Conservation (phyloP, 2,329 filamentous ascomycete genomes). For the Pleurostoma richardsiae region DNA sequence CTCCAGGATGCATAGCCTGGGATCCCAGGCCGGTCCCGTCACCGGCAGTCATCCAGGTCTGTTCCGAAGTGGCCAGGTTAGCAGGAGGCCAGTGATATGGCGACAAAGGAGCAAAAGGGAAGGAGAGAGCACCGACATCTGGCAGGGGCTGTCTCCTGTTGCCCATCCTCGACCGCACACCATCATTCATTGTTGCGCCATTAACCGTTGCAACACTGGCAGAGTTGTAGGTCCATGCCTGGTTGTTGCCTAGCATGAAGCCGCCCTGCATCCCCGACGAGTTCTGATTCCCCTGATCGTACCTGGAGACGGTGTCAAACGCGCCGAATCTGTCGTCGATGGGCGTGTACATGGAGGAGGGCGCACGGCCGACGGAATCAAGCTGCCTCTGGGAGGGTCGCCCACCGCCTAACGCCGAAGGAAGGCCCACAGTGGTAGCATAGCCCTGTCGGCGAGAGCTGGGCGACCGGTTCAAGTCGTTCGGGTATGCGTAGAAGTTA, state of each 20-base stretch:
- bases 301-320: slow-evolving; percentile 19
- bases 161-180: slow-evolving; percentile 60
- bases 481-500: slow-evolving; percentile 8
- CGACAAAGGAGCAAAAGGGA: neutral
- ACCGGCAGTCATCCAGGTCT: neutral
- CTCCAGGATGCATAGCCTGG: neutral
- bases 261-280: slow-evolving; percentile 14
- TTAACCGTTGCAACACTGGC: slow-evolving; percentile 27
- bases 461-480: slow-evolving; percentile 15
- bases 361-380: slow-evolving; percentile 16
- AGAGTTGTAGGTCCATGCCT: slow-evolving; percentile 21
- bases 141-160: slow-evolving; percentile 44
- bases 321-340: slow-evolving; percentile 19
- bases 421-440: slow-evolving; percentile 16
- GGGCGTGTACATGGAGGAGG: slow-evolving; percentile 13
- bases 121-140: slow-evolving; percentile 28
- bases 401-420: slow-evolving; percentile 11
- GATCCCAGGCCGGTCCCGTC: neutral
- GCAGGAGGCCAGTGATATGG: neutral
- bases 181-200: slow-evolving; percentile 58
- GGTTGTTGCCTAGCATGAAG: slow-evolving; percentile 16
- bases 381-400: slow-evolving; percentile 21
- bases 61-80: neutral
- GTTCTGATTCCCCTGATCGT: slow-evolving; percentile 14
- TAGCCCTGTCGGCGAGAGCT: slow-evolving; percentile 18